Conservation (phyloP, 768 basidiomycete genomes). For the Collybiopsis luxurians region DNA sequence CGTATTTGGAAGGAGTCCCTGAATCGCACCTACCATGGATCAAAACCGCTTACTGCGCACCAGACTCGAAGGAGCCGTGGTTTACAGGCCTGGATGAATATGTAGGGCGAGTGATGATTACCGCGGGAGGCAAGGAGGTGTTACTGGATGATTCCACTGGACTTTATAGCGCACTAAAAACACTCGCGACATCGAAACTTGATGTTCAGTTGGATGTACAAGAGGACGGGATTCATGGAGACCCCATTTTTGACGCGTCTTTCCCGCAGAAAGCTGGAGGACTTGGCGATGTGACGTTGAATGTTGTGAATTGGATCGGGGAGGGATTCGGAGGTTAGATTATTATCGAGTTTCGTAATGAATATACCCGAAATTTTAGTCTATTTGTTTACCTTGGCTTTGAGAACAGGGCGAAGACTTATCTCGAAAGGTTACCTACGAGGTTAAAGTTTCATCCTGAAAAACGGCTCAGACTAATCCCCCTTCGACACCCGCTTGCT, state of each 20-base stretch:
- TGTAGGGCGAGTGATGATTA: constrained; percentile 33
- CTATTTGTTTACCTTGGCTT: too few relatives aligned
- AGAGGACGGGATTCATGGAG: constrained; percentile 32
- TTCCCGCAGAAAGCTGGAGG: too few relatives aligned
- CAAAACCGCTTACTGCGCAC: constrained; percentile 25
- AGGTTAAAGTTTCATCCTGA: too few relatives aligned
- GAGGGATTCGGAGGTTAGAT: too few relatives aligned
- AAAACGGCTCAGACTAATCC: too few relatives aligned
- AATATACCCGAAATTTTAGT: too few relatives aligned
- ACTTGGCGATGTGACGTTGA: too few relatives aligned
- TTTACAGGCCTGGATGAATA: constrained; percentile 27
- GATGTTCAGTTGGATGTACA: constrained; percentile 24
- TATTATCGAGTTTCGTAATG: too few relatives aligned
- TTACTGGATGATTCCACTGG: constrained; percentile 29
- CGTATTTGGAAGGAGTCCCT: constrained; percentile 22
- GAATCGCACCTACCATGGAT: constrained; percentile 24
- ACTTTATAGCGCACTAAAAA: constrained; percentile 13
- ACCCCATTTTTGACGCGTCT: constrained; percentile 26
- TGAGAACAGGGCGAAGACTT: too few relatives aligned
- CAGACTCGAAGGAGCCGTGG: constrained; percentile 30
- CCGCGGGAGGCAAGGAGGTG: constrained; percentile 31
- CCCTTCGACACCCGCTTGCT: too few relatives aligned
- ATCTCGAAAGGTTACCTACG: too few relatives aligned
- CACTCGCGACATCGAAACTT: constrained; percentile 15
- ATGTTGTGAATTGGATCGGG: too few relatives aligned